A percentile compares a stretch with the other conserved stretches of the same genome.
Evolutionary conservation across 352 stramenopile species (phyloP).

Genomic region (Phytophthora sojae): DNA sequence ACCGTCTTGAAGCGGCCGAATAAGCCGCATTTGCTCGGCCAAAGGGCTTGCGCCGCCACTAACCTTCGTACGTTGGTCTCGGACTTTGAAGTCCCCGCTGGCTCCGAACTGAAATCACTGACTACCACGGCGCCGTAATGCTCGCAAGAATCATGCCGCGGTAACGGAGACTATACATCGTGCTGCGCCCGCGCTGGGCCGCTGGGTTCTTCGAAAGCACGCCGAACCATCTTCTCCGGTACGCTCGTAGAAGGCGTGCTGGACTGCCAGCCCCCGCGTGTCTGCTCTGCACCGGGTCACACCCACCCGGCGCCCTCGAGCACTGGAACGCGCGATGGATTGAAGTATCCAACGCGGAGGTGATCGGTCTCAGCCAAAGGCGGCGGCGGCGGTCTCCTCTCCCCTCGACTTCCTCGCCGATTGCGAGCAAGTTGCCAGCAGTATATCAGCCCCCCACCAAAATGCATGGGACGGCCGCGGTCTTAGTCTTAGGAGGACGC

Average conservation of each 20-base stretch:
- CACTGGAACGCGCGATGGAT: slow-evolving; percentile 9
- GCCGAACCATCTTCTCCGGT: slow-evolving; percentile 28
- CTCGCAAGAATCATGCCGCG: slow-evolving; percentile 21
- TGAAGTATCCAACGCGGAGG: not conserved
- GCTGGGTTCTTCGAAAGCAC: slow-evolving; percentile 37
- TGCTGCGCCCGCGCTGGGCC: not conserved
- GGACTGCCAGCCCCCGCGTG: slow-evolving; percentile 1
- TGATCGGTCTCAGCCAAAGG: not conserved
- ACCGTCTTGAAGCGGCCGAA: slow-evolving; percentile 23
- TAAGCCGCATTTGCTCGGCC: slow-evolving; percentile 9
- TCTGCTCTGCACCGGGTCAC: slow-evolving; percentile 2
- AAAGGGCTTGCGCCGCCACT: not conserved
- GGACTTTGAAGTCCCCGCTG: slow-evolving; percentile 9
- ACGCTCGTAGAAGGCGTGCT: slow-evolving; percentile 15
- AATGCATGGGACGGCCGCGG: slow-evolving; percentile 5
- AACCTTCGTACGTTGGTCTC: not conserved
- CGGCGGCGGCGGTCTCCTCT: not conserved
- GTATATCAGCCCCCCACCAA: not conserved
- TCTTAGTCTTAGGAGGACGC: slow-evolving; percentile 1
- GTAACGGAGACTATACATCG: slow-evolving; percentile 34
- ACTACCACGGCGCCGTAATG: slow-evolving; percentile 31
- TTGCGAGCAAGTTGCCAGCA: not conserved
- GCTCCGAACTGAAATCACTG: slow-evolving; percentile 35
- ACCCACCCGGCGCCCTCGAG: slow-evolving; percentile 2
- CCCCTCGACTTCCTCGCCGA: not conserved